Percentiles rank a stretch among this genome's conserved stretches.
Evolutionary conservation across 306 rosid genomes (phyloP).

Genomic region (Lathyrus oleraceus): DNA sequence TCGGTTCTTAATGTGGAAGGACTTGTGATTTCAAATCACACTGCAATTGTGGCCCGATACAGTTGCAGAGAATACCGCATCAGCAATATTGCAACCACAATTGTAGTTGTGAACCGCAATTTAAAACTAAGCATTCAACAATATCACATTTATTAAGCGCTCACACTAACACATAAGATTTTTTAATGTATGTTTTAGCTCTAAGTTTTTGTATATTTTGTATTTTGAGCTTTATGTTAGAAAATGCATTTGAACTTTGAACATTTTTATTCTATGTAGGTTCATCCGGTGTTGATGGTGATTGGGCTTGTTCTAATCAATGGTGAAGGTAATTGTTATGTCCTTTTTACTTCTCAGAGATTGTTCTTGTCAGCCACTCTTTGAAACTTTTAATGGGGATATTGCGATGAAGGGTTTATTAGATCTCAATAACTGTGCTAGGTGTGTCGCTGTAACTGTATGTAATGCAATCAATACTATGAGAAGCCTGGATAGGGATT

Average conservation of each 20-base stretch:
- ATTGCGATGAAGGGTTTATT: slow-evolving; percentile 12
- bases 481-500: not conserved
- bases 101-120: too few species aligned
- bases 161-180: not conserved
- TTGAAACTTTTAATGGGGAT: slow-evolving; percentile 2
- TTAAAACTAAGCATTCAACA: not conserved
- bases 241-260: slow-evolving; percentile 6
- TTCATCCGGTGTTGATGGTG: slow-evolving; percentile 59
- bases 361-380: not conserved
- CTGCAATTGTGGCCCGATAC: too few species aligned
- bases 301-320: slow-evolving; percentile 53
- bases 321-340: slow-evolving; percentile 76
- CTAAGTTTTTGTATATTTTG: not conserved
- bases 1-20: too few species aligned
- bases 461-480: slow-evolving; percentile 8
- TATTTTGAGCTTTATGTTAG: slow-evolving; percentile 8
- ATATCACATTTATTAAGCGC: not conserved
- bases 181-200: not conserved
- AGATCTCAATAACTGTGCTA: slow-evolving; percentile 1
- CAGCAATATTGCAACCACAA: too few species aligned
- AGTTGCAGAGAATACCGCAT: too few species aligned
- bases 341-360: not conserved
- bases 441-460: not conserved
- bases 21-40: too few species aligned
- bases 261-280: slow-evolving; percentile 35